Evolutionary conservation across 129 eudicot genomes (phyloP).

Genomic region (Escallonia rubra): DNA sequence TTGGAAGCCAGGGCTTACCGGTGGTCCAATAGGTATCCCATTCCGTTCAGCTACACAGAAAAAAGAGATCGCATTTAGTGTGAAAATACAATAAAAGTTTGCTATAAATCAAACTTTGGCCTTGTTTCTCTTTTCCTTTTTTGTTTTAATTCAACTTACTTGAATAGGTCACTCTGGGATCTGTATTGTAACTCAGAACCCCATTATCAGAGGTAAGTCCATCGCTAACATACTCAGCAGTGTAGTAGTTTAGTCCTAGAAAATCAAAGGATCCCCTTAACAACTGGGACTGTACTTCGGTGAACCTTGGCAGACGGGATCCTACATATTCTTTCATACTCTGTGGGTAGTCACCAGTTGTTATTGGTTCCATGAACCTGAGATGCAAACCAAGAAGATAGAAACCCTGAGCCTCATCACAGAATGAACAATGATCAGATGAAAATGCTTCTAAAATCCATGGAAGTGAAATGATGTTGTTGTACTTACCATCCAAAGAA

Average conservation of each 20-base stretch:
- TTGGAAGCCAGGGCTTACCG: neutral
- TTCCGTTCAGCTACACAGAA: neutral
- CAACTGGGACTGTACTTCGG: neutral
- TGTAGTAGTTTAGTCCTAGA: neutral
- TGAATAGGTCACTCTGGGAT: neutral
- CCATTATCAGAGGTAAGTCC: neutral
- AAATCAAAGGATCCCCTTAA: neutral
- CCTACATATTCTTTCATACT: constrained; percentile 9
- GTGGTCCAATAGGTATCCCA: neutral
- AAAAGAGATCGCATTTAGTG: no score
- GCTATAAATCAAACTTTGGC: neutral
- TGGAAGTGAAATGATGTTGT: neutral
- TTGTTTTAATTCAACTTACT: neutral
- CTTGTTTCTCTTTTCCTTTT: no score
- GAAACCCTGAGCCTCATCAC: neutral
- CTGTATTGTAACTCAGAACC: neutral
- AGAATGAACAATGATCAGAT: neutral
- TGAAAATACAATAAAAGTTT: no score
- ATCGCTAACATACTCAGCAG: neutral
- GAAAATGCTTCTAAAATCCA: neutral
- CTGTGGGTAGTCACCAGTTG: constrained; percentile 24
- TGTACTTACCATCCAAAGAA: constrained; percentile 27
- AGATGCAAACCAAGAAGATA: neutral
- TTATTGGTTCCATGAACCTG: constrained; percentile 38
- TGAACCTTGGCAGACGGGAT: neutral